phyloP scores from a whole-genome alignment of 345 rosid genomes.

The Gossypium thurberi region DNA sequence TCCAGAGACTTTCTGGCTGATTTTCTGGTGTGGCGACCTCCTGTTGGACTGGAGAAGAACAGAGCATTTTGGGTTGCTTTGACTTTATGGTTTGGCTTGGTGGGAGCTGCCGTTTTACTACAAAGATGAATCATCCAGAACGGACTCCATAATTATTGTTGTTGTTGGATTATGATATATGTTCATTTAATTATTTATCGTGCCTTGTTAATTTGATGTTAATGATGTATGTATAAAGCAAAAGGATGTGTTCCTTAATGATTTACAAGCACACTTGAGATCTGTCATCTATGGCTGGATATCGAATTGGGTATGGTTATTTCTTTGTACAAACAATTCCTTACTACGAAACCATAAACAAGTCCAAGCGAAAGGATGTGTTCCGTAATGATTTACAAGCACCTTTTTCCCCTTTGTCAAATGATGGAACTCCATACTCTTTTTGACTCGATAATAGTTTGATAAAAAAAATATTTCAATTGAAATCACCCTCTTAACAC shows the following conservation, averaged over 20 bases:
- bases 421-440: no score
- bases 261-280: background rate
- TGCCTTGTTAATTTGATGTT: background rate
- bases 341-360: no score
- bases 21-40: slow-evolving; percentile 78
- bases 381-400: background rate
- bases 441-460: no score
- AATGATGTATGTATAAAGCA: background rate
- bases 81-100: slow-evolving; percentile 77
- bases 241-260: background rate
- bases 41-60: slow-evolving; percentile 57
- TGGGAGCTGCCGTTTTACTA: slow-evolving; percentile 73
- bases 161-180: slow-evolving; percentile 9
- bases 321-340: background rate
- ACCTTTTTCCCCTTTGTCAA: no score
- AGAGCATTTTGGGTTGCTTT: slow-evolving; percentile 66
- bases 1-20: slow-evolving; percentile 63
- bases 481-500: no score
- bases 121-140: slow-evolving; percentile 39
- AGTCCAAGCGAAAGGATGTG: background rate
- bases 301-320: background rate
- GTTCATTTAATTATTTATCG: slow-evolving; percentile 25
- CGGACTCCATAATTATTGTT: background rate
- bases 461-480: no score
- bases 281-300: background rate